Evolutionary conservation across 371 early-diverging fungal genomes (phyloP).

Genomic region (Capillidium rhysosporum): DNA sequence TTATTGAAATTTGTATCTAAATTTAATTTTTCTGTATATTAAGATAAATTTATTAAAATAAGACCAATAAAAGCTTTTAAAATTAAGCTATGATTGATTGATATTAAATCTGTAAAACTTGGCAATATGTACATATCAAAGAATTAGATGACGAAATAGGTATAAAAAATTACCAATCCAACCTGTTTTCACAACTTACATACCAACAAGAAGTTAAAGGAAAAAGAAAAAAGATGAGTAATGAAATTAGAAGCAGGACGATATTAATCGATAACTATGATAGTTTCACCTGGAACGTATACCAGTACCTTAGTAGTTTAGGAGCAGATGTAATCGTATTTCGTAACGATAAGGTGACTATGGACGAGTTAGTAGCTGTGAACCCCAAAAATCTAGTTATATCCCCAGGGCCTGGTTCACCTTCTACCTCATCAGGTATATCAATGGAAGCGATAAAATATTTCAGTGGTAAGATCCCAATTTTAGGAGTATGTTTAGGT

Average conservation of each 20-base stretch:
- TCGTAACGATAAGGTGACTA: slow-evolving; percentile 81
- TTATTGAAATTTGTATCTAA: too few species aligned
- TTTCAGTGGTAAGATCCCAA: slow-evolving; percentile 85
- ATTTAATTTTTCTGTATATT: too few species aligned
- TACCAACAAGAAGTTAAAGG: too few species aligned
- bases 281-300: slow-evolving; percentile 94
- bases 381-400: slow-evolving; percentile 83
- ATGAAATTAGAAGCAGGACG: slow-evolving; percentile 13
- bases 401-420: slow-evolving; percentile 93
- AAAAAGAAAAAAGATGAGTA: too few species aligned
- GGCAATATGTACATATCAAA: too few species aligned
- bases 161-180: too few species aligned
- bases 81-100: too few species aligned
- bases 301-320: slow-evolving; percentile 72
- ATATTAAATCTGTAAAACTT: too few species aligned
- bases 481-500: slow-evolving; percentile 93
- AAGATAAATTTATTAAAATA: too few species aligned
- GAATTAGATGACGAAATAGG: too few species aligned
- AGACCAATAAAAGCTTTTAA: too few species aligned
- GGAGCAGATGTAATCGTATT: slow-evolving; percentile 81
- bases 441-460: slow-evolving; percentile 59
- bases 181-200: too few species aligned
- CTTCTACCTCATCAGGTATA: slow-evolving; percentile 72
- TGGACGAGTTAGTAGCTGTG: slow-evolving; percentile 52
- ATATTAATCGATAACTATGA: slow-evolving; percentile 95